Base-by-base conservation (phyloP, 768 basidiomycete genomes). In the Podaxis mareebaensis region DNA sequence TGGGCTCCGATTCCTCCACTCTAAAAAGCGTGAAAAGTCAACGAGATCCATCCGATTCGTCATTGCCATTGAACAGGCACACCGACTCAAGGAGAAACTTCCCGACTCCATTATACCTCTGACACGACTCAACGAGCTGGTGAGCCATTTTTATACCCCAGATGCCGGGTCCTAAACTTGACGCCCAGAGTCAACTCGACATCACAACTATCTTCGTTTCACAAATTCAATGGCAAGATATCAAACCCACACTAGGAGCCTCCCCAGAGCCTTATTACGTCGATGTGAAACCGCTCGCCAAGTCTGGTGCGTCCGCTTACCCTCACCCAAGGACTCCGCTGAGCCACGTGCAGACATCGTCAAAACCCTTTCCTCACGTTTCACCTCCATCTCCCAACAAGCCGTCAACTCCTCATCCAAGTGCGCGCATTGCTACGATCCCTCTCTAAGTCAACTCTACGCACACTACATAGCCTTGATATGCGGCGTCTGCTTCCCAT, bases 221-320 rank as follows among this genome's bases (percentile, higher is more conserved):
- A 1, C 80, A 83, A 56, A 79, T 83, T 8, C 79, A 80, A 13
- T 93, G 92, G 92, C 84, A 87, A 58, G 85, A 90, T 63, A 81
- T 92, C 53, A 82, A 84, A n/a, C 91, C 90, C 1, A 73, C 85
- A 0, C 72, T 88, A 0, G 90, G 89, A 7, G 87, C 89, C 4
- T 82, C 90, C 2, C 85, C 87, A 0, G 89, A 92, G 67, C 92
- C 92, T 0, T 91, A 85, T 68, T 85, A 83, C 67, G 70, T 93
- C 22, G 83, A 87, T 62, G 74, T 90, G 0, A 73, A 78, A 0
- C 77, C 83, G 3, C 78, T 79, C 0, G 74, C 76, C 28, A 91
- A 87, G 77, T 79, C 86, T 79, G 81, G 91, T 86, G 64, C 20
- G 79, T 71, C 22, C 64, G 10, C 4, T n/a, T 3, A 24, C 5